Conservation (phyloP, 2,329 filamentous ascomycete species). For the Cucurbitaria berberidis region DNA sequence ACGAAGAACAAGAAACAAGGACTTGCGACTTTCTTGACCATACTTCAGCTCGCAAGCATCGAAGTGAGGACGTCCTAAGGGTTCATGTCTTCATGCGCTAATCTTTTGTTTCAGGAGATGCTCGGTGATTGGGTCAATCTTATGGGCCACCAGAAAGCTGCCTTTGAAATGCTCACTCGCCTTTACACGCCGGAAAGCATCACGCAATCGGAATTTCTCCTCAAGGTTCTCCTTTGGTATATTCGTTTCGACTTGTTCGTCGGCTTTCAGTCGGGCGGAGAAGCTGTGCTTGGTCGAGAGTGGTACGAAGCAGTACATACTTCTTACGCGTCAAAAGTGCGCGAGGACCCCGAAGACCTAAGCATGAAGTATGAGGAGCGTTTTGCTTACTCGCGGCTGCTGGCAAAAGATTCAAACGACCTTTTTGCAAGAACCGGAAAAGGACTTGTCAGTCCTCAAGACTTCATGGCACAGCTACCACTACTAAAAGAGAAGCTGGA, state of each 20-base stretch:
- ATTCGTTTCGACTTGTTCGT: constrained; percentile 85
- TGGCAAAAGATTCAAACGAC: constrained; percentile 80
- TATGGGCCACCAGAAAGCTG: constrained; percentile 89
- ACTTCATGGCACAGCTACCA: constrained; percentile 68
- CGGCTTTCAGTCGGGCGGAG: constrained; percentile 80
- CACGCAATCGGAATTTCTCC: constrained; percentile 71
- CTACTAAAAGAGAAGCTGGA: constrained; percentile 51
- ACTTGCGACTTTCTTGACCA: constrained; percentile 79
- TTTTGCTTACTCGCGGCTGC: constrained; percentile 70
- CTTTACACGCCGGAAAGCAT: constrained; percentile 79
- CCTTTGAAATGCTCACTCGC: constrained; percentile 77
- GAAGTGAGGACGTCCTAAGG: constrained; percentile 66
- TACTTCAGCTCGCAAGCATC: constrained; percentile 89
- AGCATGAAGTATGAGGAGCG: constrained; percentile 71
- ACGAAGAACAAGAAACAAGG: constrained; percentile 73
- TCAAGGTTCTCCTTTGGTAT: constrained; percentile 87
- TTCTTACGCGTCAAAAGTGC: constrained; percentile 66
- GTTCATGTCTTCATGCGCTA: constrained; percentile 1
- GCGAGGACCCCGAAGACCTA: constrained; percentile 66
- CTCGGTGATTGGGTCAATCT: constrained; percentile 95
- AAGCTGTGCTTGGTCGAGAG: constrained; percentile 73
- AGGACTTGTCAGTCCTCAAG: constrained; percentile 67
- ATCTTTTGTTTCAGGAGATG: constrained; percentile 70
- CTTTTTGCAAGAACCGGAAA: constrained; percentile 74
- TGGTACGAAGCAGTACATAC: constrained; percentile 75